phyloP scores from a whole-genome alignment of 768 basidiomycete genomes.

The Lepiota subincarnata region DNA sequence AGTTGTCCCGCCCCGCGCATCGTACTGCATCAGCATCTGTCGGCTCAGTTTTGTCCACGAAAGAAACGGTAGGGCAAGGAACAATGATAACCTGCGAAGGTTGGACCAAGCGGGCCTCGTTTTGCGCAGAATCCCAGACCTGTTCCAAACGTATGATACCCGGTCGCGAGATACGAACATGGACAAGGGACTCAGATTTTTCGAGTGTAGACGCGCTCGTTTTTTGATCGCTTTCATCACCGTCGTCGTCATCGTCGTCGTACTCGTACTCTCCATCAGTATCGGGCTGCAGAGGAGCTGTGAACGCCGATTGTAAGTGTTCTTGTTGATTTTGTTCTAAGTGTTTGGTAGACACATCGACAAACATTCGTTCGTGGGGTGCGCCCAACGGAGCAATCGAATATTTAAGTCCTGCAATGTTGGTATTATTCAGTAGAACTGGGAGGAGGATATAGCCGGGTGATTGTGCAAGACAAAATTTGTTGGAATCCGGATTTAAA shows the following conservation, averaged over 20 bases:
- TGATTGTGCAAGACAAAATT: constrained; percentile 66
- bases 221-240: constrained; percentile 25
- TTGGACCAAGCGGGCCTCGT: constrained; percentile 69
- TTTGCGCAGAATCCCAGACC: constrained; percentile 64
- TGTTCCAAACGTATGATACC: constrained; percentile 73
- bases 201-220: constrained; percentile 43
- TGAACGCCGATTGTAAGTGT: constrained; percentile 38
- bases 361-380: constrained; percentile 30
- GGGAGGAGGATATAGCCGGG: constrained; percentile 65
- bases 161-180: constrained; percentile 69
- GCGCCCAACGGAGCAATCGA: constrained; percentile 64
- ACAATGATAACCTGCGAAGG: constrained; percentile 61
- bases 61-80: constrained; percentile 78
- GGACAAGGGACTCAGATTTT: constrained; percentile 67
- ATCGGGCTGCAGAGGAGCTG: constrained; percentile 36
- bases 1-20: constrained; percentile 64
- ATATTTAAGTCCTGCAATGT: constrained; percentile 67
- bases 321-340: constrained; percentile 61
- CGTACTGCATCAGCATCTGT: constrained; percentile 41
- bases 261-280: constrained; percentile 75
- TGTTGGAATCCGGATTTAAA: constrained; percentile 70
- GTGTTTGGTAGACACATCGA: constrained; percentile 54
- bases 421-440: constrained; percentile 86
- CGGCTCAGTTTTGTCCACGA: constrained; percentile 38
- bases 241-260: constrained; percentile 62